Percentiles rank a stretch among this genome's conserved stretches.
Conservation (phyloP, 129 eudicot genomes). For the Artemisia argyi region DNA sequence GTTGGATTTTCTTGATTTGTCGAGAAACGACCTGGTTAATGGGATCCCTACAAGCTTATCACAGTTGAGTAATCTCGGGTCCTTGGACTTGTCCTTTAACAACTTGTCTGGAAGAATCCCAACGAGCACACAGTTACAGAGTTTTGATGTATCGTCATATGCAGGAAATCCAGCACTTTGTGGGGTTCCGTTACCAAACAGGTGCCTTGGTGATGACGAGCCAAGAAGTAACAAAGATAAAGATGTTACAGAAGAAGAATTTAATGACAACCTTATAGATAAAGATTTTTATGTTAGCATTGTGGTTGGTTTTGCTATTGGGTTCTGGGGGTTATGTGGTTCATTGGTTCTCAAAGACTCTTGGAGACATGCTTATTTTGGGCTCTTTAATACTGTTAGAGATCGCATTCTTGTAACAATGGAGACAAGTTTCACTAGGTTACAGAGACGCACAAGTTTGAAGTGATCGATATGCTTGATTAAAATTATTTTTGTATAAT, state of each 20-base stretch:
- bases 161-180: conserved; percentile 39
- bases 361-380: conserved; percentile 20
- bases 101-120: conserved; percentile 55
- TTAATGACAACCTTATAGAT: conserved; percentile 11
- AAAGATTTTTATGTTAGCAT: conserved; percentile 25
- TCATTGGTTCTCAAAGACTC: conserved; percentile 13
- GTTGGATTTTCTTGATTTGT: conserved; percentile 51
- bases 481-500: neutral
- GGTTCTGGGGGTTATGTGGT: conserved; percentile 35
- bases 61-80: conserved; percentile 22
- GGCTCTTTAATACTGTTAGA: neutral
- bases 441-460: conserved; percentile 10
- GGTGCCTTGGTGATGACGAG: conserved; percentile 26
- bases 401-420: conserved; percentile 9
- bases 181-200: conserved; percentile 39
- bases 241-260: conserved; percentile 12
- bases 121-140: conserved; percentile 41
- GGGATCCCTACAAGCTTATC: conserved; percentile 38
- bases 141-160: conserved; percentile 26
- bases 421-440: conserved; percentile 1
- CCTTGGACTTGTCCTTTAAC: conserved; percentile 49
- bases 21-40: conserved; percentile 41
- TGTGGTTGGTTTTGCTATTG: conserved; percentile 32
- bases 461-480: neutral
- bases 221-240: neutral